Evolutionary conservation across 176 grass and related monocot genomes (phyloP).

Genomic region (Rhynchospora tenuis): DNA sequence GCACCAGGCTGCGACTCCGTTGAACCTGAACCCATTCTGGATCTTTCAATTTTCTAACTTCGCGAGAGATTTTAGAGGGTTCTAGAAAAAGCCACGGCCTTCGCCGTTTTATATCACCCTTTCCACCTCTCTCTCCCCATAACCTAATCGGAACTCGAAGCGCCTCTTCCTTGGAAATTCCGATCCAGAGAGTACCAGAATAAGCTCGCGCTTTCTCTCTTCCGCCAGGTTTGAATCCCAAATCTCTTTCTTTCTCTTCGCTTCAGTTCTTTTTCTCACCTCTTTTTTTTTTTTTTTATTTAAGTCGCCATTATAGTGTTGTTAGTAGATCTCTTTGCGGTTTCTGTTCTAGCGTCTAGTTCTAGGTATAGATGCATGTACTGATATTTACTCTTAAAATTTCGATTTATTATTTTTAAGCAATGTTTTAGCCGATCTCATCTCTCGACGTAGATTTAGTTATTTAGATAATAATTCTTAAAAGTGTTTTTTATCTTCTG

Average conservation of each 20-base stretch:
- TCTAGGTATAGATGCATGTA: neutral
- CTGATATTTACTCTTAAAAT: neutral
- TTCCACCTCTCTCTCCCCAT: neutral
- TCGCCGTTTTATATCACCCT: constrained; percentile 11
- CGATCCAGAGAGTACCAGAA: constrained; percentile 18
- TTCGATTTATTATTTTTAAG: neutral
- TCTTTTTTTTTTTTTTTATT: neutral
- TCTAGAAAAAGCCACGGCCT: constrained; percentile 41
- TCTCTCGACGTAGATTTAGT: neutral
- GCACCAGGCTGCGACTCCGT: neutral
- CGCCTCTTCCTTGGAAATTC: neutral
- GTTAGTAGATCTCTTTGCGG: constrained; percentile 2
- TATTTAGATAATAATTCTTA: neutral
- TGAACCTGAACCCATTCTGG: neutral
- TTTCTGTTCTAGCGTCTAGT: neutral
- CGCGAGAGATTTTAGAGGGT: constrained; percentile 30
- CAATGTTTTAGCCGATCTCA: constrained; percentile 23
- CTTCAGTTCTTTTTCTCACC: neutral
- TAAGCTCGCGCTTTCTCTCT: neutral
- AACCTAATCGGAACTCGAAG: neutral
- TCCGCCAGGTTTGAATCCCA: constrained; percentile 22
- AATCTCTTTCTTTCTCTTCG: neutral
- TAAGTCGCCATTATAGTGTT: neutral
- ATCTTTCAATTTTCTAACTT: neutral
- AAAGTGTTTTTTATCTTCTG: neutral